Evolutionary conservation across 2,329 filamentous ascomycete species (phyloP).

Genomic region (Calonectria leucothoes): DNA sequence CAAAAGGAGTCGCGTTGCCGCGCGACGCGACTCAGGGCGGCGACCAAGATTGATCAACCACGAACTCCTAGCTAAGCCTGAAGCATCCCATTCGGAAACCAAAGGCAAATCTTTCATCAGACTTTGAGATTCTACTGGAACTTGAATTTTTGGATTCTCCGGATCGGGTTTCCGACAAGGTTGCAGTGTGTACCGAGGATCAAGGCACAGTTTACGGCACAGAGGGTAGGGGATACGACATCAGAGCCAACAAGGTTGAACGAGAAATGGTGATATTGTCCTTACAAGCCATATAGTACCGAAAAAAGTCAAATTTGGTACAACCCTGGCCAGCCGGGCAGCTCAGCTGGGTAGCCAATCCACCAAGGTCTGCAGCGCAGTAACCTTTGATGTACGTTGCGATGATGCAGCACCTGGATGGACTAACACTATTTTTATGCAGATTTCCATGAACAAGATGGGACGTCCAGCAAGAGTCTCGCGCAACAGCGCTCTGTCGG

Average conservation of each 20-base stretch:
- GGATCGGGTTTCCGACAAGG: background rate
- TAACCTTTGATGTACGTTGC: background rate
- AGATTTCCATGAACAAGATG: constrained; percentile 17
- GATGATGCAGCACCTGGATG: background rate
- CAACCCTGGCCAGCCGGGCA: background rate
- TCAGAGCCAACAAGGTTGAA: background rate
- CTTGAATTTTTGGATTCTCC: too few relatives aligned
- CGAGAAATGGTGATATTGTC: background rate
- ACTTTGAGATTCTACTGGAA: background rate
- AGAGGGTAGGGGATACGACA: background rate
- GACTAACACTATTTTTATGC: background rate
- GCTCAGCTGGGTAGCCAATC: background rate
- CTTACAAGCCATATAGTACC: background rate
- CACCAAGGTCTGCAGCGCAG: background rate
- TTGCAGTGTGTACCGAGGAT: background rate
- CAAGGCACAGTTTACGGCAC: background rate
- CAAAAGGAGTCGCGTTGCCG: background rate
- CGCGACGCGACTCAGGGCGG: background rate
- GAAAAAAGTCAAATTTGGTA: background rate
- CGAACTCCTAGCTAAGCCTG: background rate
- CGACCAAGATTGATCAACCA: background rate
- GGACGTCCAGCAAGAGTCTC: constrained; percentile 26
- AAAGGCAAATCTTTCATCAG: too few relatives aligned
- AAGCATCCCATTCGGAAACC: too few relatives aligned
- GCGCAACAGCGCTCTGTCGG: constrained; percentile 33